A percentile compares a stretch with the other conserved stretches of the same genome.
phyloP scores from a whole-genome alignment of 805 yeast species.

The Candida odintsovae region DNA sequence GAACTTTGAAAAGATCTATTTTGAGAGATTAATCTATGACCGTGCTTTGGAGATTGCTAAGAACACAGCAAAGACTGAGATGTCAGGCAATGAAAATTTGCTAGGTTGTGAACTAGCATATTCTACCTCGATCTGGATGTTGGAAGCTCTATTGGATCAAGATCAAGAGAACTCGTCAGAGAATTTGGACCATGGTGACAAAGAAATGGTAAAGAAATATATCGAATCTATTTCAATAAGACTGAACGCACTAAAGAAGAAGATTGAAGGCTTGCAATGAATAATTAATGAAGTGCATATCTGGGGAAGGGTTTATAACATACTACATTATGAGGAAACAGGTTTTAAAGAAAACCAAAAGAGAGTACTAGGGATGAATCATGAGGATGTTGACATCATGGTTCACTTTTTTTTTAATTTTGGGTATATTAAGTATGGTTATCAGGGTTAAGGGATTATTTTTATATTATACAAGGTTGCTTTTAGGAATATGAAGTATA shows the following conservation, averaged over 20 bases:
- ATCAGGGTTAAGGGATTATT: not conserved
- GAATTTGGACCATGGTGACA: conserved; percentile 66
- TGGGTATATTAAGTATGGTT: not conserved
- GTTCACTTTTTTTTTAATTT: too few species aligned
- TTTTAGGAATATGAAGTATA: not conserved
- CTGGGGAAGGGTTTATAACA: not conserved
- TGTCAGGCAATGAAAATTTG: conserved; percentile 39
- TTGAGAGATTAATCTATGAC: conserved; percentile 86
- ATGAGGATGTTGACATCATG: too few species aligned
- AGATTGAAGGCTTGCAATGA: conserved; percentile 28
- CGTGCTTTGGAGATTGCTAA: conserved; percentile 91
- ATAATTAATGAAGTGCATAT: not conserved
- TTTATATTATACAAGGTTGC: not conserved
- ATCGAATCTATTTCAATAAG: conserved; percentile 79
- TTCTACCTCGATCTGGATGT: conserved; percentile 93
- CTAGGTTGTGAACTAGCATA: conserved; percentile 81
- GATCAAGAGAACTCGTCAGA: conserved; percentile 24
- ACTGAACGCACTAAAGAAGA: conserved; percentile 62
- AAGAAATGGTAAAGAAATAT: conserved; percentile 70
- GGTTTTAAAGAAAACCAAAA: too few species aligned
- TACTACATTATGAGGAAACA: not conserved
- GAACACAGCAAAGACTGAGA: conserved; percentile 84
- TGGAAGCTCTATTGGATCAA: conserved; percentile 72
- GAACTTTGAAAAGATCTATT: conserved; percentile 37
- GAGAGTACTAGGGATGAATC: too few species aligned